Base-by-base conservation (phyloP, 768 basidiomycete genomes). In the Mycena amicta region DNA sequence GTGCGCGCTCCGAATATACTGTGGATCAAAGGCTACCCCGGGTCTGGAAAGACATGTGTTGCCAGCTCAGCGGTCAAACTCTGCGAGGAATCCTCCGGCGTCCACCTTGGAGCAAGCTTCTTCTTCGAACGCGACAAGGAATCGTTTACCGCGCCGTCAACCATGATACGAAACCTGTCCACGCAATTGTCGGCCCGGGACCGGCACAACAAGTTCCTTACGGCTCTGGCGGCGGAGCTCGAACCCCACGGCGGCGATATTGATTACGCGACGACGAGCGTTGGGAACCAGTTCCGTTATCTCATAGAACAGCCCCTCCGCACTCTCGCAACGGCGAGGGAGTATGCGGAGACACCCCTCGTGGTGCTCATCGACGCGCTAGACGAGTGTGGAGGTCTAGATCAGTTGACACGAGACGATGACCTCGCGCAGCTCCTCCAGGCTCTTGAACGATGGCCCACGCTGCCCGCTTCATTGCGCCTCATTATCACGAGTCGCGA, bases 1-100 rank as follows among this genome's bases (percentile, higher is more conserved):
- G 74, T 69, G 1, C 70, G 72, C 0, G 65, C 60, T 8, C 60
- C 54, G 13, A 68, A 67, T 40, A 83, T 68, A 22, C 56, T 68
- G 12, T 71, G 66, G 66, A 47, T 71, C 16, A 59, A 52, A 31
- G 71, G 71, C 13, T 54, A 46, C 52, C 69, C 71, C 1, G 70
- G 69, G 13, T 56, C 43, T 12, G 70, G 70, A 3, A 71, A 71
- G 56, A 63, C 71, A 13, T 61, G 61, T n/a, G 49, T 71, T 30
- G 62, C 71, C 0, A 46, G 62, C 4, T 59, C 62, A 8, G 22
- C 67, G 20, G 64, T 61, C 2, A 52, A 59, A 2, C 45, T 53
- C 20, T 28, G 52, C 22, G 18, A 39, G 23, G 28, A 40, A 16
- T 15, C 23, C 11, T 28, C 31, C 22, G 6, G 13, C 20, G 12